Conservation (phyloP, 1,284 basidiomycete species). For the Xanthoconium separans region DNA sequence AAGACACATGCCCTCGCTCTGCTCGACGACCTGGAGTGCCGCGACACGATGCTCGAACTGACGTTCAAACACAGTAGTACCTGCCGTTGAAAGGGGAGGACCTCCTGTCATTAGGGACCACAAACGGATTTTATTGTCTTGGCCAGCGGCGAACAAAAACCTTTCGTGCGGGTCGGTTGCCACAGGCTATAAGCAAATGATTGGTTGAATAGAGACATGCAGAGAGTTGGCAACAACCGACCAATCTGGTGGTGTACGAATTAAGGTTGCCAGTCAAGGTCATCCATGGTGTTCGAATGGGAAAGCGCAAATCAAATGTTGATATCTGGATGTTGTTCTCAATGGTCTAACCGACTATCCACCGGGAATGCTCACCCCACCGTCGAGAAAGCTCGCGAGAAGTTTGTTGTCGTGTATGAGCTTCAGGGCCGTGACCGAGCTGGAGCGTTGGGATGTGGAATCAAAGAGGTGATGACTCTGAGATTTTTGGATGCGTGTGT, state of each 20-base stretch:
- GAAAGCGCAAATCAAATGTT: constrained; percentile 62
- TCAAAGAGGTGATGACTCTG: constrained; percentile 43
- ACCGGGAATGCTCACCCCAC: constrained; percentile 43
- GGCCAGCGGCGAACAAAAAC: constrained; percentile 72
- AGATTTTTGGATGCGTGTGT: constrained; percentile 45
- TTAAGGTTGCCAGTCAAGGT: constrained; percentile 58
- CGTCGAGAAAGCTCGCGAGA: constrained; percentile 57
- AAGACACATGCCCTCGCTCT: constrained; percentile 37
- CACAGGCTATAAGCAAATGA: constrained; percentile 48
- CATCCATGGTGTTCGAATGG: constrained; percentile 43
- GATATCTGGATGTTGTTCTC: constrained; percentile 46
- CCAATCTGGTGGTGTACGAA: constrained; percentile 48
- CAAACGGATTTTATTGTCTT: constrained; percentile 57
- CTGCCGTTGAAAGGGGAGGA: constrained; percentile 32
- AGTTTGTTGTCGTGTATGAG: constrained; percentile 51
- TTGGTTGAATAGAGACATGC: background rate
- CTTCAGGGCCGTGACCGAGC: constrained; percentile 53
- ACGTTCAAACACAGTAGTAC: constrained; percentile 29
- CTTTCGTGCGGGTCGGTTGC: constrained; percentile 56
- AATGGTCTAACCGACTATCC: background rate
- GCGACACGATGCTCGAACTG: constrained; percentile 40
- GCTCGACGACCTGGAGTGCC: constrained; percentile 46
- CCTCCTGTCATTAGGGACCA: constrained; percentile 65
- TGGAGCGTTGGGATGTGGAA: constrained; percentile 32
- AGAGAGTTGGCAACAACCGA: constrained; percentile 30